A percentile compares a stretch with the other conserved stretches of the same genome.
Conservation (phyloP, 108 stramenopile genomes). For the Thalassiosira profunda region DNA sequence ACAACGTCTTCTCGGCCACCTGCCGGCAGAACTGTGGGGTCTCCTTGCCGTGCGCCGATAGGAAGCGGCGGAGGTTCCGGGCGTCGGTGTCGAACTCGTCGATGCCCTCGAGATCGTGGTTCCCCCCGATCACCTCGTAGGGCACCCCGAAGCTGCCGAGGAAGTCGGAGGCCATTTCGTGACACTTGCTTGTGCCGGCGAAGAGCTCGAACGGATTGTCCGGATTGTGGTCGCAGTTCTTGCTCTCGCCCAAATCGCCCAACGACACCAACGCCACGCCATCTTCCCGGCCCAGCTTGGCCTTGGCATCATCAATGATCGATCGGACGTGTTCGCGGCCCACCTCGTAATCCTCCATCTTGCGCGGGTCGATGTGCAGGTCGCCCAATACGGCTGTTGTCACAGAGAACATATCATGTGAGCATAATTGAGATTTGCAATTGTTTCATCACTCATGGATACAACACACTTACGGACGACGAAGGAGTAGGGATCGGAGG, state of each 20-base stretch:
- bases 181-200: conserved; percentile 73
- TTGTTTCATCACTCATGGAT: too few relatives aligned
- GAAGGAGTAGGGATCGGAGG: not conserved
- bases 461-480: too few relatives aligned
- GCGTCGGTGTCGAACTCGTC: conserved; percentile 93
- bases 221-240: conserved; percentile 43
- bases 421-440: too few relatives aligned
- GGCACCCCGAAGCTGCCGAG: conserved; percentile 65
- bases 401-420: too few relatives aligned
- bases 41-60: conserved; percentile 63
- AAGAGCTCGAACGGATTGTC: conserved; percentile 50
- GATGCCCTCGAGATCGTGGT: conserved; percentile 94
- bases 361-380: conserved; percentile 85
- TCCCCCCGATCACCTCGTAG: conserved; percentile 57
- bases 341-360: conserved; percentile 72
- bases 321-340: conserved; percentile 51
- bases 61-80: conserved; percentile 76
- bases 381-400: conserved; percentile 82
- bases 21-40: conserved; percentile 85
- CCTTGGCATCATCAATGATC: conserved; percentile 67
- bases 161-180: conserved; percentile 66
- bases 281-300: conserved; percentile 55
- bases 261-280: conserved; percentile 38
- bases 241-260: conserved; percentile 58
- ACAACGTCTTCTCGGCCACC: conserved; percentile 90